Evolutionary conservation across 2,329 filamentous ascomycete genomes (phyloP).

Genomic region (Diaporthe citri): DNA sequence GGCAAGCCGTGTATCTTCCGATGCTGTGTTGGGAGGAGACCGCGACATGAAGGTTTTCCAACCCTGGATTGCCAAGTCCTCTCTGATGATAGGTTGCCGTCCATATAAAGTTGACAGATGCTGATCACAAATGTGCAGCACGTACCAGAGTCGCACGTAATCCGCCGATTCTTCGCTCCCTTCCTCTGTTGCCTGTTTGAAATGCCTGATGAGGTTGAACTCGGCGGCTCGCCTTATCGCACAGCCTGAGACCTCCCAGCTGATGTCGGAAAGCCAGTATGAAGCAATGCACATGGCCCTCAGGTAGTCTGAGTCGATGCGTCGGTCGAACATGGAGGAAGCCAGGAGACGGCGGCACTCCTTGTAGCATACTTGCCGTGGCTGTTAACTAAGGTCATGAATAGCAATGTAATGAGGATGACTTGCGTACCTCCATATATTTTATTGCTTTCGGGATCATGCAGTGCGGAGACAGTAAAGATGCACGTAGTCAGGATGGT

Average conservation of each 20-base stretch:
- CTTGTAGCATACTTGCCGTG: slow-evolving; percentile 39
- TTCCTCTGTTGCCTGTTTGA: slow-evolving; percentile 46
- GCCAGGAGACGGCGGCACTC: slow-evolving; percentile 43
- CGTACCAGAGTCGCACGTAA: slow-evolving; percentile 72
- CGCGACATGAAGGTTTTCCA: slow-evolving; percentile 69
- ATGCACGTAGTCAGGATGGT: slow-evolving; percentile 64
- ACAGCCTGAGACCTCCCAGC: slow-evolving; percentile 35
- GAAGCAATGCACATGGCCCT: slow-evolving; percentile 36
- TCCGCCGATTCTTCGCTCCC: slow-evolving; percentile 61
- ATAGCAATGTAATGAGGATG: too few relatives aligned
- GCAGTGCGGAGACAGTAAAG: slow-evolving; percentile 62
- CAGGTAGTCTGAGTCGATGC: slow-evolving; percentile 30
- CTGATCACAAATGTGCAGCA: slow-evolving; percentile 72
- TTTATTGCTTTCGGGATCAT: slow-evolving; percentile 38
- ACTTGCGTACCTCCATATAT: slow-evolving; percentile 33
- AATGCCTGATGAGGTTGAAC: slow-evolving; percentile 58
- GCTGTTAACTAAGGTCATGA: background rate
- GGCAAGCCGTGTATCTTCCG: slow-evolving; percentile 5
- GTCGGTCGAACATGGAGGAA: slow-evolving; percentile 49
- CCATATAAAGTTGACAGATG: slow-evolving; percentile 73
- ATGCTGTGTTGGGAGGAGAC: slow-evolving; percentile 62
- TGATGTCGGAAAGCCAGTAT: slow-evolving; percentile 36
- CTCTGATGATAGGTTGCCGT: slow-evolving; percentile 69
- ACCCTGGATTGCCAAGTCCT: slow-evolving; percentile 68
- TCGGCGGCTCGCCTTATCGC: slow-evolving; percentile 50